phyloP scores from a whole-genome alignment of 2,329 filamentous ascomycete species.

The Purpureocillium lavendulum region DNA sequence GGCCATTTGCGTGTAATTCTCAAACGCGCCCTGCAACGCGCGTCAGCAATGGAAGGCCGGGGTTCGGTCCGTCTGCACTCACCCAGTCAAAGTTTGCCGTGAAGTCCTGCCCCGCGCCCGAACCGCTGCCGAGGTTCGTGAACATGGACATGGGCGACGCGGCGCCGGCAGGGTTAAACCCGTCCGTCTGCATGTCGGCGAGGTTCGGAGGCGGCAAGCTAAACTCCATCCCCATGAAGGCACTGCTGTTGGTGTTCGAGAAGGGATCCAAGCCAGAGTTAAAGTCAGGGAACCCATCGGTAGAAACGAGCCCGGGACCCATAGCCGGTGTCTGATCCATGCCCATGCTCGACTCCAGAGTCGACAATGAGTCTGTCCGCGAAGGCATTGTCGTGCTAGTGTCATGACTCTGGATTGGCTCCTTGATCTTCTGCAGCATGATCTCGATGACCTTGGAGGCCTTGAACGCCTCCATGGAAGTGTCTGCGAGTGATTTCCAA shows the following conservation, averaged over 20 bases:
- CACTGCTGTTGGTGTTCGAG: slow-evolving; percentile 26
- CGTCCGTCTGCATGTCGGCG: slow-evolving; percentile 21
- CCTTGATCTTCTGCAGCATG: slow-evolving; percentile 69
- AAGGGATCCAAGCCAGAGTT: slow-evolving; percentile 19
- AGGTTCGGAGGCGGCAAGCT: slow-evolving; percentile 21
- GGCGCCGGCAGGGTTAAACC: slow-evolving; percentile 15
- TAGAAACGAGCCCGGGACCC: slow-evolving; percentile 14
- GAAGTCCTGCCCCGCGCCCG: slow-evolving; percentile 30
- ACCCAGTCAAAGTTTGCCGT: slow-evolving; percentile 51
- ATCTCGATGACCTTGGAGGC: slow-evolving; percentile 72
- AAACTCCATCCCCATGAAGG: slow-evolving; percentile 37
- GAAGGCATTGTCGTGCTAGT: slow-evolving; percentile 7
- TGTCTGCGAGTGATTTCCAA: slow-evolving; percentile 69
- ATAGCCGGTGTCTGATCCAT: slow-evolving; percentile 23
- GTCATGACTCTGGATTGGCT: slow-evolving; percentile 10
- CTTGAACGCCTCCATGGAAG: slow-evolving; percentile 86
- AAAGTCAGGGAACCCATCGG: slow-evolving; percentile 17
- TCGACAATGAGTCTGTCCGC: slow-evolving; percentile 14
- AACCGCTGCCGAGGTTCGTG: slow-evolving; percentile 28
- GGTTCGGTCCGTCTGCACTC: slow-evolving; percentile 15
- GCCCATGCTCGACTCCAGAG: slow-evolving; percentile 29
- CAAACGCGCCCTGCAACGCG: slow-evolving; percentile 39
- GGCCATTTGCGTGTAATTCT: slow-evolving; percentile 46
- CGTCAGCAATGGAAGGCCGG: slow-evolving; percentile 14
- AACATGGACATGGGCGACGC: slow-evolving; percentile 46